Percentiles rank a stretch among this genome's conserved stretches.
phyloP scores from a whole-genome alignment of 2,329 filamentous ascomycete genomes.

The Fusarium multiceps region DNA sequence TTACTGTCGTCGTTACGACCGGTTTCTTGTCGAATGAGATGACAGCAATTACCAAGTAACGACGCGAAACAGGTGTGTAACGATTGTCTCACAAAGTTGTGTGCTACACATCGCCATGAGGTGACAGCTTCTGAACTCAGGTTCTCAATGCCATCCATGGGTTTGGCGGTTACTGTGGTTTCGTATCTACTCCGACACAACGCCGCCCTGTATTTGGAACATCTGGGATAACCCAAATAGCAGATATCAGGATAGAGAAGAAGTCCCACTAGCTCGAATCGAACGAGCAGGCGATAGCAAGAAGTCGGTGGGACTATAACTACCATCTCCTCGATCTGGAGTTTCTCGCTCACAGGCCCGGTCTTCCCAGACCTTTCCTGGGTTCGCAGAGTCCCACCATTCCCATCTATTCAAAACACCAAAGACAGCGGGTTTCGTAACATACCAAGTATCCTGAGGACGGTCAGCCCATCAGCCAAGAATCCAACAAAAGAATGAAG shows the following conservation, averaged over 20 bases:
- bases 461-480: neutral
- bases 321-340: neutral
- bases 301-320: too few species aligned
- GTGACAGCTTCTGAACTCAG: neutral
- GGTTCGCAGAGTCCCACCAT: neutral
- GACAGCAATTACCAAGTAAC: too few species aligned
- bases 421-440: neutral
- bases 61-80: neutral
- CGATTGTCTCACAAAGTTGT: neutral
- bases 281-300: too few species aligned
- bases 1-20: neutral
- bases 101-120: neutral
- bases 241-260: too few species aligned
- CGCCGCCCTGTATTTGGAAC: neutral
- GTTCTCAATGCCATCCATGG: fast-evolving
- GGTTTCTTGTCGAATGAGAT: neutral
- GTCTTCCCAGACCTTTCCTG: neutral
- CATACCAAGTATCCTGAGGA: neutral
- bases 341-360: neutral
- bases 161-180: too few species aligned
- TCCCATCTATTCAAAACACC: neutral
- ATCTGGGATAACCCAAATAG: too few species aligned
- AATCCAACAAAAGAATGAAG: neutral
- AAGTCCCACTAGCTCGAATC: too few species aligned
- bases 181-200: too few species aligned